Evolutionary conservation across 2,329 filamentous ascomycete genomes (phyloP), one percentile per base, ranked within the genome.

Genomic region (Tolypocladium ovalisporum): DNA sequence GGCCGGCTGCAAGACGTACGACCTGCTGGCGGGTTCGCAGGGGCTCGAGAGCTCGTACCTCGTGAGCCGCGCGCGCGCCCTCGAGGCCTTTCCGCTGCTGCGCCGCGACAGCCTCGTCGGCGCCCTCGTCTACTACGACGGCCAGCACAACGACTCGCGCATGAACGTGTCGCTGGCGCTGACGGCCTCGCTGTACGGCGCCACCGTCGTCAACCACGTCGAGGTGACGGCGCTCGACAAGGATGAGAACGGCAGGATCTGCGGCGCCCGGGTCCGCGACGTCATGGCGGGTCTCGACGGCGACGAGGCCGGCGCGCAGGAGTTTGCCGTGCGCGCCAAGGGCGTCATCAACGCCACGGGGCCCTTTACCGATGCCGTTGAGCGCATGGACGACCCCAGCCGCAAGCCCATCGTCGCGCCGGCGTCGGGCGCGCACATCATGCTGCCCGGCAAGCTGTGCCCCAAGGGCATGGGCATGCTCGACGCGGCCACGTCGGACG

Each of bases 111-210:
- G 84, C 61, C 75, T 93, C 19, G 81, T 90, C 56, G 89, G 89
- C 62, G 89, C 89, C 37, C 75, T 93, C 66, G 88, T 93, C 40
- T 94, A 94, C 79, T 93, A 93, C 69, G 87, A 94, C 74, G 89
- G 89, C 61, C 88, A 89, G 58, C 89, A 93, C 76, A 93, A 94
- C 68, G 89, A 94, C 69, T 90, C 89, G 32, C 84, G 89, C 61
- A 94, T 93, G 88, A 93, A 93, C 70, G 85, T 92, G 52, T 90
- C 88, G 12, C 79, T 94, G 54, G 89, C 87, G 27, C 85, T 90
- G 77, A 93, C 89, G 9, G 88, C 89, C 56, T 85, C 87, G 10
- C 78, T 92, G 39, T 92, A 92, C 68, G 89, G 89, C 58, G 85
- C 86, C 52, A 93, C 88, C 17, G 80, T 93, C 29, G 83, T 91